Percentiles rank a stretch among this genome's conserved stretches.
These are phyloP conservation scores for Psilocybe cubensis DNA, from an alignment of 768 basidiomycete genomes.

Conservation along the genomic window DNA sequence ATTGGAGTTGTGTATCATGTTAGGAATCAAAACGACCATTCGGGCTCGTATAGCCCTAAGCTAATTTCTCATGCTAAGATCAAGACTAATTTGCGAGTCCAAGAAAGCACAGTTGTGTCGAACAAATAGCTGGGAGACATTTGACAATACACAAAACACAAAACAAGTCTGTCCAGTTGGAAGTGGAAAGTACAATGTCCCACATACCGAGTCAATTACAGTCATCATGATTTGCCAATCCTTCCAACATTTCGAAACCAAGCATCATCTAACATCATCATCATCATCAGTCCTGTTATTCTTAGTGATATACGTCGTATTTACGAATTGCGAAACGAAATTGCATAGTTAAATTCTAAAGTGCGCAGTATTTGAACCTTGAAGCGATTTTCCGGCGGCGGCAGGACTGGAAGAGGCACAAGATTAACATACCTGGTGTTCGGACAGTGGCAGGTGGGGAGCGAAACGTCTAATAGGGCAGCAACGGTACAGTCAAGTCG, in stretches of 20 bases:
- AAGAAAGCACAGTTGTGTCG: too few relatives aligned
- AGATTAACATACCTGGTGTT: neutral
- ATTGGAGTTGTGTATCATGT: too few relatives aligned
- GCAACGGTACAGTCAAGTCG: neutral
- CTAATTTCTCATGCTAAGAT: too few relatives aligned
- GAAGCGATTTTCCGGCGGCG: neutral
- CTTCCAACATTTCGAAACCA: neutral
- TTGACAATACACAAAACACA: too few relatives aligned
- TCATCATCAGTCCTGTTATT: neutral
- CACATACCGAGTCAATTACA: too few relatives aligned
- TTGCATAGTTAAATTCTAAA: neutral
- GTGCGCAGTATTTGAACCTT: neutral
- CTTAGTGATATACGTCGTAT: neutral
- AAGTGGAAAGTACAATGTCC: too few relatives aligned
- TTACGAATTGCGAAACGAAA: neutral
- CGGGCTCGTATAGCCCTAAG: too few relatives aligned
- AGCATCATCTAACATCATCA: neutral
- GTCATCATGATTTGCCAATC: neutral
- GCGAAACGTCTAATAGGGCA: neutral
- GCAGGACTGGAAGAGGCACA: neutral
- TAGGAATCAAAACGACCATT: too few relatives aligned
- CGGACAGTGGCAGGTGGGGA: neutral
- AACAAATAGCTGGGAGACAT: too few relatives aligned
- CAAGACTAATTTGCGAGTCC: too few relatives aligned
- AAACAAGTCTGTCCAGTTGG: too few relatives aligned